Base-by-base conservation (phyloP, 345 rosid species). In the Eucalyptus fibrosa region DNA sequence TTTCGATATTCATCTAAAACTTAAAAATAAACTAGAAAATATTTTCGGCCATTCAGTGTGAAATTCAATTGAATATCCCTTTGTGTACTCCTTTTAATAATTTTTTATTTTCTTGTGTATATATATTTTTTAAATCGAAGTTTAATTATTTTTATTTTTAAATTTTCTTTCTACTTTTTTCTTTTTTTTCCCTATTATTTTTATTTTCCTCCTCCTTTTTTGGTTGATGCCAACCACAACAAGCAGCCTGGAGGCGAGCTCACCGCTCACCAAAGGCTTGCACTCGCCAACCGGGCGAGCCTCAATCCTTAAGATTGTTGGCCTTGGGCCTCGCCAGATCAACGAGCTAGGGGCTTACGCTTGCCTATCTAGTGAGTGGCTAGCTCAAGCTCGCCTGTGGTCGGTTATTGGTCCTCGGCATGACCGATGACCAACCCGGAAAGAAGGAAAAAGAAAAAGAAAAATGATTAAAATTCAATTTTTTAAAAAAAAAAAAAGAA, bases 401-500 rank as follows among this genome's bases (percentile, higher is more conserved):
- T 0, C 0, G 0, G 1, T 51, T 1, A 0, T 0, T 18, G 2
- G 23, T 0, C 23, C 0, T 53, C 1, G 4, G 0, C 24, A 53
- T 53, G 56, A 1, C 50, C 6, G n/a, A n/a, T n/a, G 1, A 1
- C 45, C 3, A 1, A 10, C 47, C 7, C 3, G 1, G 8, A 53
- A 3, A 53, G 9, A 53, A 53, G 1, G 21, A 17, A 51, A 53
- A 53, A 18, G 3, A 3, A 3, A 7, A 18, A 51, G 2, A 51
- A 51, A 53, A 53, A 53, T 53, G 1, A 53, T 53, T 53, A 53
- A 53, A 53, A 53, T 53, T 51, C 0, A 51, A 17, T 7, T 45
- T 45, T 45, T 51, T 50, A 4, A 7, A 17, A 7, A 6, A 50
- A 50, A 6, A 2, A 2, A 16, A 1, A 44, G 47, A 17, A 50